Base-by-base conservation (phyloP, 371 early-diverging fungal species). In the Funneliformis caledonium region DNA sequence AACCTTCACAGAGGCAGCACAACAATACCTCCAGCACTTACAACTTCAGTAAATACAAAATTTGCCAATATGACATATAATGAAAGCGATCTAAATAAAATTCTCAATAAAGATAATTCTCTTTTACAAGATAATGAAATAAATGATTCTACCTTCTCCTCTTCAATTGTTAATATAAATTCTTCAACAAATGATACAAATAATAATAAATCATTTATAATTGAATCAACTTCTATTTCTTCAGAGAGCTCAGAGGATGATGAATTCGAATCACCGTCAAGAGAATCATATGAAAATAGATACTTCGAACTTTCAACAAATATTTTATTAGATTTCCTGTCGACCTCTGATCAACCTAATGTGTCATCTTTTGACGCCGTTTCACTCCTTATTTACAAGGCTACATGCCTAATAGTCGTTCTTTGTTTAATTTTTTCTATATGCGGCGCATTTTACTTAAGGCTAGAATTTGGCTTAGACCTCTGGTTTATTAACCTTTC, bases 251-350 rank as follows among this genome's bases (percentile, higher is more conserved):
- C 70, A 7, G 72, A 72, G 47, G 65, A 65, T 47, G 77, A 77
- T 48, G 65, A 77, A 26, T 77, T 12, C 26, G 77, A 50, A 12
- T 22, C 37, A 16, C 45, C 37, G 6, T 14, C 50, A 2, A 61
- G 65, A 48, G 77, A 77, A 45, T 65, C 77, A 31, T 77, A 77
- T 65, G 77, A 77, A 48, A 12, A 42, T 11, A 77, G 65, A 77
- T 77, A 77, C 19, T 65, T 77, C 10, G 50, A 77, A 65, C 48
- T 77, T 43, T 14, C 77, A 12, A 65, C 64, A 14, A 65, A 65
- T 42, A 19, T 37, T 33, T 67, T 67, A 1, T 50, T 77, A 33
- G 77, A 77, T 26, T 77, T 77, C 65, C n/a, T 77, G 11, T 7
- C 65, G 10, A 26, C 19, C 48, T 9, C 60, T 26, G 60, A 77